Conservation (phyloP, 2,329 filamentous ascomycete genomes). For the Fusarium foetens region DNA sequence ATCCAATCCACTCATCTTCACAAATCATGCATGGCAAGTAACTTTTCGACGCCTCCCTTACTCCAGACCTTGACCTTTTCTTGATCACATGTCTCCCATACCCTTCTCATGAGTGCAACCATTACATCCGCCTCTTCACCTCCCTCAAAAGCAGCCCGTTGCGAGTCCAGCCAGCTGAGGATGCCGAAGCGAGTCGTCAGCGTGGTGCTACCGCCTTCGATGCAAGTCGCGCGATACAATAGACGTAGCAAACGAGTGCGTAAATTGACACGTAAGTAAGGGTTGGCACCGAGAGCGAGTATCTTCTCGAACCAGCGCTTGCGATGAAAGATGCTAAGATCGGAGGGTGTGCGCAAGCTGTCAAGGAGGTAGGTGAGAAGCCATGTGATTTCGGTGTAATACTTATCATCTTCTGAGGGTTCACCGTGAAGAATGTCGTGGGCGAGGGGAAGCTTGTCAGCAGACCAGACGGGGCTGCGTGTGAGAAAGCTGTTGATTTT, state of each 20-base stretch:
- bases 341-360: conserved; percentile 67
- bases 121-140: conserved; percentile 60
- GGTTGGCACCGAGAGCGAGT: conserved; percentile 74
- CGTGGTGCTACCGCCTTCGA: conserved; percentile 81
- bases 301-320: conserved; percentile 79
- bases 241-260: conserved; percentile 70
- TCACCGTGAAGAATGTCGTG: conserved; percentile 70
- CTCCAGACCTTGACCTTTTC: conserved; percentile 76
- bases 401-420: conserved; percentile 77
- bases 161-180: conserved; percentile 77
- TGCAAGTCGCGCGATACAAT: conserved; percentile 72
- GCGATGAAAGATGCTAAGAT: conserved; percentile 70
- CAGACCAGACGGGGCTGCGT: conserved; percentile 78
- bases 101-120: conserved; percentile 63
- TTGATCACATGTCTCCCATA: conserved; percentile 74
- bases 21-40: conserved; percentile 35
- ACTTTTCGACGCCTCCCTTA: conserved; percentile 55
- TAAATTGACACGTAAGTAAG: conserved; percentile 68
- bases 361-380: conserved; percentile 76
- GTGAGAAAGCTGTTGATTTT: conserved; percentile 89
- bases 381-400: conserved; percentile 80
- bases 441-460: conserved; percentile 78
- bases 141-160: conserved; percentile 57
- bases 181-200: conserved; percentile 80
- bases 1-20: conserved; percentile 4